These are phyloP conservation scores for Kluyveromyces marxianus DNA, from an alignment of 1,139 yeast species.

Conservation along the genomic window DNA sequence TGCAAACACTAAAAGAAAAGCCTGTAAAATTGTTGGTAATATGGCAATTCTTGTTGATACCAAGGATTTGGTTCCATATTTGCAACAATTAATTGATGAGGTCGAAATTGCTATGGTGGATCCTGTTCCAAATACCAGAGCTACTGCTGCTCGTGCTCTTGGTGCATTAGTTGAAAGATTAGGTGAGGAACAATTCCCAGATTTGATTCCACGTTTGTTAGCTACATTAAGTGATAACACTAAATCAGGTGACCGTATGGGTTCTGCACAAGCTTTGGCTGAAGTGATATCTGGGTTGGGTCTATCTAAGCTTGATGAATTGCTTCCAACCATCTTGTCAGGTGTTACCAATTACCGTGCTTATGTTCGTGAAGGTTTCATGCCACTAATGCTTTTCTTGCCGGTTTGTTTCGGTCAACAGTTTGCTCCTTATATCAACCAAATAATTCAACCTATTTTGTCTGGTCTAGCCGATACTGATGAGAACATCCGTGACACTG, in stretches of 20 bases:
- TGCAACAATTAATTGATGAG: constrained; percentile 68
- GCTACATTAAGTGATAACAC: constrained; percentile 69
- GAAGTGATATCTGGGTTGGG: constrained; percentile 94
- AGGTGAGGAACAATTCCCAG: constrained; percentile 95
- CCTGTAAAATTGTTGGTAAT: constrained; percentile 97
- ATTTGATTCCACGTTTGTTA: constrained; percentile 73
- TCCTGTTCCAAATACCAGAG: constrained; percentile 95
- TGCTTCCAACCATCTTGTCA: constrained; percentile 72
- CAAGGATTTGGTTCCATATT: constrained; percentile 77
- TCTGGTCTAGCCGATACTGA: constrained; percentile 85
- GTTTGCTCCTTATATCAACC: constrained; percentile 80
- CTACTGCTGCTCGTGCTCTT: constrained; percentile 94
- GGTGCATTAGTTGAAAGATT: constrained; percentile 94
- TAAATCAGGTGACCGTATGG: constrained; percentile 88
- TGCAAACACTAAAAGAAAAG: constrained; percentile 84
- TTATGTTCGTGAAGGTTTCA: constrained; percentile 82
- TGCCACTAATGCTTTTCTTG: constrained; percentile 80
- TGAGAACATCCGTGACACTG: constrained; percentile 81
- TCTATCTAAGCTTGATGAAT: constrained; percentile 73
- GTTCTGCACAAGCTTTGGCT: constrained; percentile 94
- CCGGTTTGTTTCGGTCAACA: constrained; percentile 94
- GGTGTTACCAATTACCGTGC: constrained; percentile 61
- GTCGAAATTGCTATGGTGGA: constrained; percentile 95
- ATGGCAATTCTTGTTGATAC: constrained; percentile 95
- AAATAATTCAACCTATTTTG: constrained; percentile 83